phyloP scores from a whole-genome alignment of 495 filamentous ascomycete species.

The Xanthoparmelia taractica region DNA sequence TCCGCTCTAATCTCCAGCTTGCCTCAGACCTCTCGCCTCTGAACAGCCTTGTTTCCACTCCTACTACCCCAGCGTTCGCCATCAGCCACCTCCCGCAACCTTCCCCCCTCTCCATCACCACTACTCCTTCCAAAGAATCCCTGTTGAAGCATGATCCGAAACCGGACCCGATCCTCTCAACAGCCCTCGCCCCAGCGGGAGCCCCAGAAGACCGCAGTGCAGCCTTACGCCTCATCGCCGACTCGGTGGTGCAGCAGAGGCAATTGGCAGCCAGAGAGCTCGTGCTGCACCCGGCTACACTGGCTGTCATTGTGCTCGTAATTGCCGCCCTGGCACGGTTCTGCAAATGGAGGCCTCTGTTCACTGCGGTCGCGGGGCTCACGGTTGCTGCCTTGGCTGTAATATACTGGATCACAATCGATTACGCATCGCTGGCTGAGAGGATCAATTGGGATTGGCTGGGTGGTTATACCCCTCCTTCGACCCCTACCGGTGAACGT shows the following conservation, averaged over 20 bases:
- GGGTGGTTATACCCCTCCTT: constrained; percentile 10
- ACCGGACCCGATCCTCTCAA: constrained; percentile 24
- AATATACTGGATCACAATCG: constrained; percentile 28
- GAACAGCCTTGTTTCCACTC: constrained; percentile 20
- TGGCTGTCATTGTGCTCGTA: constrained; percentile 33
- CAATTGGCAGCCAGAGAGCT: constrained; percentile 45
- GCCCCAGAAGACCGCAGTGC: constrained; percentile 29
- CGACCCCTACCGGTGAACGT: constrained; percentile 4
- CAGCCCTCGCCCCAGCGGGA: constrained; percentile 24
- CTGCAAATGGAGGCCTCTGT: constrained; percentile 32
- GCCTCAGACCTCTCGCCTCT: constrained; percentile 22
- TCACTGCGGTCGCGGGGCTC: constrained; percentile 38
- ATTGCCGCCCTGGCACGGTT: constrained; percentile 33
- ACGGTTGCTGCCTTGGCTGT: constrained; percentile 40
- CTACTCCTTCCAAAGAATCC: constrained; percentile 11
- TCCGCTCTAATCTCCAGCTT: constrained; percentile 27
- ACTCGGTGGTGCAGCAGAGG: constrained; percentile 58
- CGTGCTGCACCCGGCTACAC: constrained; percentile 43
- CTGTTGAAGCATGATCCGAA: constrained; percentile 5
- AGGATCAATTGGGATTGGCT: constrained; percentile 32
- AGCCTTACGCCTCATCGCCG: constrained; percentile 46
- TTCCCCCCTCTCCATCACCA: constrained; percentile 27
- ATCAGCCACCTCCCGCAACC: constrained; percentile 16
- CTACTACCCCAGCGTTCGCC: constrained; percentile 20
- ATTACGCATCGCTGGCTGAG: constrained; percentile 37